A percentile compares a stretch with the other conserved stretches of the same genome.
phyloP scores from a whole-genome alignment of 2,329 filamentous ascomycete species.

The Dactylellina parvicollis region DNA sequence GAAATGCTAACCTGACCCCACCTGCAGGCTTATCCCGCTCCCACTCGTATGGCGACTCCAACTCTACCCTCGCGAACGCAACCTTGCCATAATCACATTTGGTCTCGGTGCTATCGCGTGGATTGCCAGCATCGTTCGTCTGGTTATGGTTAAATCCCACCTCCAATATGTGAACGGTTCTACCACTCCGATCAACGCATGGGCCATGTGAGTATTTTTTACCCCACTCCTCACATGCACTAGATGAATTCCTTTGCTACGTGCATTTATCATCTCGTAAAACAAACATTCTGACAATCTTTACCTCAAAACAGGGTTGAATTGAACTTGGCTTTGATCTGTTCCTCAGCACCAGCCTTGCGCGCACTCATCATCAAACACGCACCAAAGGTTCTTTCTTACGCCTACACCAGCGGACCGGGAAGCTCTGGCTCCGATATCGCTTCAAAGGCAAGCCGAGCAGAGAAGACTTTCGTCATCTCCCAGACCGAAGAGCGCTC shows the following conservation, averaged over 20 bases:
- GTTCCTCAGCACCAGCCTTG: slow-evolving; percentile 50
- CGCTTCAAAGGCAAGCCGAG: slow-evolving; percentile 38
- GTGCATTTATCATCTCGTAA: slow-evolving; percentile 1
- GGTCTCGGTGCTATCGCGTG: slow-evolving; percentile 52
- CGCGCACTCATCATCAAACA: slow-evolving; percentile 50
- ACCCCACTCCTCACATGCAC: slow-evolving; percentile 16
- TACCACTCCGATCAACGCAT: slow-evolving; percentile 51
- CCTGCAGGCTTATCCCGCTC: slow-evolving; percentile 49
- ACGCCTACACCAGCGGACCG: slow-evolving; percentile 41
- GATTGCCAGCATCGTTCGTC: slow-evolving; percentile 47
- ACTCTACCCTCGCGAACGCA: slow-evolving; percentile 51
- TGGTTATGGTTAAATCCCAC: slow-evolving; percentile 33
- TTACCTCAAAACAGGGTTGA: slow-evolving; percentile 39
- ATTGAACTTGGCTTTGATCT: slow-evolving; percentile 52
- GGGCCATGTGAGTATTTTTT: slow-evolving; percentile 53
- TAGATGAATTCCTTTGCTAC: no score
- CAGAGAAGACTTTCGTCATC: slow-evolving; percentile 53
- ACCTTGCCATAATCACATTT: slow-evolving; percentile 51
- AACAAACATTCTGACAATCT: slow-evolving; percentile 24
- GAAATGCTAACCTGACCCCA: slow-evolving; percentile 33
- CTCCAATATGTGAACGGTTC: slow-evolving; percentile 44
- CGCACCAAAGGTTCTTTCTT: slow-evolving; percentile 52
- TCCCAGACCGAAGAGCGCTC: slow-evolving; percentile 51
- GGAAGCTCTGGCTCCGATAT: slow-evolving; percentile 51
- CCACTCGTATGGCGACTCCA: slow-evolving; percentile 54